Evolutionary conservation across 2,329 filamentous ascomycete species (phyloP).

Genomic region (Scedosporium apiospermum): DNA sequence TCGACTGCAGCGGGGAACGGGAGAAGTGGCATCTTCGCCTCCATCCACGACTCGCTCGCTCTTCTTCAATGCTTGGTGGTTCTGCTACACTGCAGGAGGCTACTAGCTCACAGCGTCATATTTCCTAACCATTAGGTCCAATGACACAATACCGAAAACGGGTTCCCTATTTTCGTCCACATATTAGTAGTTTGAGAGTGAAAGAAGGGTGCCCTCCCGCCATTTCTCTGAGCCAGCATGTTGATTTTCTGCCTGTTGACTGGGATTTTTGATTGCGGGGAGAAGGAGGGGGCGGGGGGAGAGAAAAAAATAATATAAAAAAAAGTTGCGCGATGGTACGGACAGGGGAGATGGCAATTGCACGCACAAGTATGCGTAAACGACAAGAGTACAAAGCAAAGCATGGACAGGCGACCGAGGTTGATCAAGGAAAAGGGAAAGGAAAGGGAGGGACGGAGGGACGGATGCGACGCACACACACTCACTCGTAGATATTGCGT

Average conservation of each 20-base stretch:
- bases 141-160: background rate
- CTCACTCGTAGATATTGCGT: background rate
- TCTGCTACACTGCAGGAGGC: background rate
- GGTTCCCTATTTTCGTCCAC: background rate
- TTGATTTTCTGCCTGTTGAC: background rate
- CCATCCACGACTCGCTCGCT: background rate
- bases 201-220: background rate
- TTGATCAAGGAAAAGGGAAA: background rate
- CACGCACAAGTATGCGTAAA: background rate
- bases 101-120: background rate
- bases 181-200: background rate
- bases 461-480: background rate
- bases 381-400: conserved; percentile 4
- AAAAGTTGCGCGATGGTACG: conserved; percentile 16
- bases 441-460: background rate
- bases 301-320: conserved; percentile 14
- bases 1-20: conserved; percentile 1
- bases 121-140: background rate
- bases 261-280: background rate
- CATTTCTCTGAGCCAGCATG: background rate
- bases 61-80: background rate
- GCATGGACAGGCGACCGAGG: conserved; percentile 2
- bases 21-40: background rate
- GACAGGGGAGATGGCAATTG: conserved; percentile 10
- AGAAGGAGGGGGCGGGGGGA: conserved; percentile 12